Percentiles rank a stretch among this genome's conserved stretches.
These are phyloP conservation scores for Boeremia lycopersici DNA, from an alignment of 2,329 filamentous ascomycete species.

Conservation along the genomic window DNA sequence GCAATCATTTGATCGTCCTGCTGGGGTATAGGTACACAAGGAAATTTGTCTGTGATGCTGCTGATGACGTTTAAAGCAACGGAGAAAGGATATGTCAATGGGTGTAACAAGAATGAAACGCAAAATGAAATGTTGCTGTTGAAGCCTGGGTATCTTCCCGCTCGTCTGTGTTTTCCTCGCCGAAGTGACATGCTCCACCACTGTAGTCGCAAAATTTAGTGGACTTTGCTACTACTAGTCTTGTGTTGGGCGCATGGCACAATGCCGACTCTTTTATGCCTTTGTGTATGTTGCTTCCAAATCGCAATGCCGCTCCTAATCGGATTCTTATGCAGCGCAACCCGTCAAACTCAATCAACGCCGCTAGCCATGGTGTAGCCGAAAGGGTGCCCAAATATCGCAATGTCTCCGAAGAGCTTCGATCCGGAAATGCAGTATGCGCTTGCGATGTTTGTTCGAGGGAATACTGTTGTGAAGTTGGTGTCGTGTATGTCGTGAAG, in stretches of 20 bases:
- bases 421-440: constrained; percentile 13
- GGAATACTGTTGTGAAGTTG: constrained; percentile 9
- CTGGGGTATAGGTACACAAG: constrained; percentile 15
- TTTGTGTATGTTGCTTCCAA: constrained; percentile 8
- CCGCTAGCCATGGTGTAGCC: constrained; percentile 16
- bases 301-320: constrained; percentile 12
- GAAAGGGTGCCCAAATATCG: constrained; percentile 13
- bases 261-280: not conserved
- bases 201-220: not conserved
- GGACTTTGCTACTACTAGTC: not conserved
- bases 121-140: constrained; percentile 13
- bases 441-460: constrained; percentile 6
- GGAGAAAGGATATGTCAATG: constrained; percentile 8
- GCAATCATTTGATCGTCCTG: constrained; percentile 2
- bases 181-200: not conserved
- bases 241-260: not conserved
- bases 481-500: constrained; percentile 18
- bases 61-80: constrained; percentile 7
- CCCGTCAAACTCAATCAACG: constrained; percentile 10
- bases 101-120: constrained; percentile 12
- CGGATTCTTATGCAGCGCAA: constrained; percentile 9
- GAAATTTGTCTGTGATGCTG: constrained; percentile 15
- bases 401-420: constrained; percentile 16
- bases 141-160: constrained; percentile 15
- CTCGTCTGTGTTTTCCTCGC: constrained; percentile 7